A percentile compares a stretch with the other conserved stretches of the same genome.
These are phyloP conservation scores for Brassica juncea DNA, from an alignment of 345 rosid species.

Conservation along the genomic window DNA sequence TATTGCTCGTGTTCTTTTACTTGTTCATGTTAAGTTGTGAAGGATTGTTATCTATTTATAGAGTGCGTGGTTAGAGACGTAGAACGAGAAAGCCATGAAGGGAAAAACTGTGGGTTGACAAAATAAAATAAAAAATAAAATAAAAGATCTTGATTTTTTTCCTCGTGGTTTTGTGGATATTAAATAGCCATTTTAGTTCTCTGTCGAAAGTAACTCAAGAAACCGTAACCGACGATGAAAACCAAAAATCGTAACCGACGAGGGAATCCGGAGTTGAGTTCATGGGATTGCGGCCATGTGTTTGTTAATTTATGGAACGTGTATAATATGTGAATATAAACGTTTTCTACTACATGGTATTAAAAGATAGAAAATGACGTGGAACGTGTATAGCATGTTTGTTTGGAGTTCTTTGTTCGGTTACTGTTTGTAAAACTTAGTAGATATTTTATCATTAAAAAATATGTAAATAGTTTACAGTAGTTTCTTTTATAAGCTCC, in stretches of 20 bases:
- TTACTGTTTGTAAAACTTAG: background rate
- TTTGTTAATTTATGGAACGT: conserved; percentile 18
- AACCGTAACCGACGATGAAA: background rate
- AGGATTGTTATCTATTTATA: background rate
- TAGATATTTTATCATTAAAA: background rate
- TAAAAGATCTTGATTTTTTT: background rate
- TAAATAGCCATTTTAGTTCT: background rate
- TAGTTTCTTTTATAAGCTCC: background rate
- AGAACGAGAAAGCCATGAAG: background rate
- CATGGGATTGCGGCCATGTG: conserved; percentile 12
- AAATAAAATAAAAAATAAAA: background rate
- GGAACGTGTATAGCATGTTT: background rate
- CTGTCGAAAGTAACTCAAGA: conserved; percentile 4
- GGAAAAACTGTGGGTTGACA: background rate
- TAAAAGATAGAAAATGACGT: background rate
- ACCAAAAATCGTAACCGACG: conserved; percentile 13
- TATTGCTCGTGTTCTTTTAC: conserved; percentile 15
- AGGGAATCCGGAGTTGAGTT: background rate
- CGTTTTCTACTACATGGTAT: background rate
- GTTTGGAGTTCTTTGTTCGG: background rate
- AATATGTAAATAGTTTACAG: background rate
- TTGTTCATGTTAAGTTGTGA: conserved; percentile 19
- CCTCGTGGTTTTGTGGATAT: background rate
- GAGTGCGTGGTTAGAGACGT: conserved; percentile 3
- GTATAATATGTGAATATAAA: background rate